Evolutionary conservation across 2,329 filamentous ascomycete species (phyloP), one percentile per base, ranked within the genome.

Genomic region (Paecilomyces sp.): DNA sequence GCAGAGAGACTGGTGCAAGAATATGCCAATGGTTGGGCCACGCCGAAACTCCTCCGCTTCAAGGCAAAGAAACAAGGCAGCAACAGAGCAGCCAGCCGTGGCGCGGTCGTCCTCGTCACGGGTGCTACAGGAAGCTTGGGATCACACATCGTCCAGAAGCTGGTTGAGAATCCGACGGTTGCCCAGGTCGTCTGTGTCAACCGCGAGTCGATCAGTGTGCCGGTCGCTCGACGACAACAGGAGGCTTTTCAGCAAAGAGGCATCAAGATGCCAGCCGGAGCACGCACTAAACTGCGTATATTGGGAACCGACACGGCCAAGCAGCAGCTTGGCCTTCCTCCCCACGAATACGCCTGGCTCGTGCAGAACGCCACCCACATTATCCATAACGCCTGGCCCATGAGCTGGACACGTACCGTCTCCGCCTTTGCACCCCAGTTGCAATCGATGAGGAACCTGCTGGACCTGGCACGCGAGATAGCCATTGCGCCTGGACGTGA

Each of bases 381-480:
- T 36, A 36, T 36, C 33, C 33, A 36, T 8, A 36, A 36, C 33
- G 33, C 33, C 8, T 36, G 33, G 33, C 33, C 33, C 33, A 36
- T 36, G 33, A 36, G 33, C 8, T 36, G 33, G 33, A 36, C 33
- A 15, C 33, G 33, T 8, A 11, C 33, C 3, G 11, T 36, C 11
- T 3, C 22, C 5, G 59, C n/a, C 8, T 65, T 65, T 56, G 64
- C 62, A 33, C 54, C 62, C 1, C 63, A 66, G 57, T 25, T 66
- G 3, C 56, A 57, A 15, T 41, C 55, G 1, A 60, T 66, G 58
- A 58, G 63, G 3, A 66, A 66, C 53, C 56, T 66, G 25, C 41
- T 66, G 5, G 59, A 65, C 7, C 47, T 66, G 9, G 62, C 63
- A 7, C 57, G 47, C 11, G 62, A 62, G 2, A 57, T 36, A 15